Evolutionary conservation across 1,284 basidiomycete species (phyloP), one percentile per base, ranked within the genome.

Genomic region (Thelephora terrestris): DNA sequence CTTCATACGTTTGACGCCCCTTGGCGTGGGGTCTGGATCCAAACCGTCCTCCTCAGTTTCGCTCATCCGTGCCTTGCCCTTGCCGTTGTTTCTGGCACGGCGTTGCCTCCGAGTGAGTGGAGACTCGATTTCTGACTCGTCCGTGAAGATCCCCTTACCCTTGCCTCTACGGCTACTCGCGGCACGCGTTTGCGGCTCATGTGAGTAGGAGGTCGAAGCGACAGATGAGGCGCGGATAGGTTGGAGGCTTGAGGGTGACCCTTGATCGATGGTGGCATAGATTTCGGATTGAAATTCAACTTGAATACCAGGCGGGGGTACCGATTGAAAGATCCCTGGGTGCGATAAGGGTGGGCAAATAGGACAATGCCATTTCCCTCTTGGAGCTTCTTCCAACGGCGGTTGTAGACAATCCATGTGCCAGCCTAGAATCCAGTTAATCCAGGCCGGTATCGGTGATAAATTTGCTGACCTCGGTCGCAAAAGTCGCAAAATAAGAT

Each of bases 401-500:
- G 92, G 91, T 17, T 73, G 62, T 44, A 97, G 73, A 65, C 94
- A 97, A 58, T 87, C 80, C 69, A 85, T 82, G 64, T 99, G 95
- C 89, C 90, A 97, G 34, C 91, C 85, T 86, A 45, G 7, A 21
- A 20, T 44, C 56, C 29, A 56, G 53, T 46, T 51, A 45, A 54
- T 50, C 43, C 47, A 43, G 50, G 49, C 46, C 52, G 50, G 43
- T 34, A 32, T 32, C 20, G 43, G 39, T 55, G 38, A 49, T 50
- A 53, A 49, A 23, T 40, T 45, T 39, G 39, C 67, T 39, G 61
- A 76, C 89, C 92, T 71, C 92, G 75, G 71, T 99, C 95, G 64
- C 95, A 99, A 46, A 74, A 78, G 70, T 98, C 95, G 65, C 95
- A 99, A 58, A 98, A 89, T 53, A 98, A 67, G 58, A 98, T 83